These are phyloP conservation scores for Mucor velutinosus DNA, from an alignment of 371 early-diverging fungal species.

Conservation along the genomic window DNA sequence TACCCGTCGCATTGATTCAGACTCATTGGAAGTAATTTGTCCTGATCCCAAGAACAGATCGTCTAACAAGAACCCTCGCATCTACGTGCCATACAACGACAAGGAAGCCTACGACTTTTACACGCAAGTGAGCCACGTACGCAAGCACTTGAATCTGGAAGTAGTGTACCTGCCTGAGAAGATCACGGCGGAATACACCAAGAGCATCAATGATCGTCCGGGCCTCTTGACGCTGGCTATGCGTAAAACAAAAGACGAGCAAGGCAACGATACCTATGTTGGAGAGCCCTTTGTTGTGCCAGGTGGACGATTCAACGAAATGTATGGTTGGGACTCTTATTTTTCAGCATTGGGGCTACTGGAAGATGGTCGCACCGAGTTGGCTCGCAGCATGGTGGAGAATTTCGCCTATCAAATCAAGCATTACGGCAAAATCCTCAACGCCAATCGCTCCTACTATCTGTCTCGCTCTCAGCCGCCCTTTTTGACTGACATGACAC, in stretches of 20 bases:
- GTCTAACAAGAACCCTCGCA: conserved; percentile 77
- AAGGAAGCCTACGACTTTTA: conserved; percentile 81
- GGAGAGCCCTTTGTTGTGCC: conserved; percentile 97
- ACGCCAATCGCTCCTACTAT: conserved; percentile 97
- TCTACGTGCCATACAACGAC: conserved; percentile 91
- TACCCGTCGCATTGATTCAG: conserved; percentile 91
- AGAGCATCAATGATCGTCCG: conserved; percentile 84
- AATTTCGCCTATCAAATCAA: conserved; percentile 95
- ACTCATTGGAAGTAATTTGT: conserved; percentile 88
- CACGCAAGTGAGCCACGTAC: conserved; percentile 59
- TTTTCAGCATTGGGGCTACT: conserved; percentile 92
- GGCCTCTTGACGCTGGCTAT: conserved; percentile 91
- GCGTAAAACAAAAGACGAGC: conserved; percentile 56
- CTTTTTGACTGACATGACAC: conserved; percentile 95
- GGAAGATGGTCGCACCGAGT: conserved; percentile 79
- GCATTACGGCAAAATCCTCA: conserved; percentile 97
- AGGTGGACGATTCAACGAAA: conserved; percentile 98
- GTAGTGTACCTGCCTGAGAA: conserved; percentile 84
- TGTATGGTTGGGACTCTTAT: conserved; percentile 98
- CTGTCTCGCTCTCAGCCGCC: conserved; percentile 97
- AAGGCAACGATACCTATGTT: conserved; percentile 53
- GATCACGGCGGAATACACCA: conserved; percentile 90
- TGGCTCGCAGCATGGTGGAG: conserved; percentile 94
- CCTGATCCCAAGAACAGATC: conserved; percentile 92
- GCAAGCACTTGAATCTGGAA: conserved; percentile 76